Evolutionary conservation across 2,329 filamentous ascomycete species (phyloP), one percentile per base, ranked within the genome.

Genomic region (Cordyceps javanica): DNA sequence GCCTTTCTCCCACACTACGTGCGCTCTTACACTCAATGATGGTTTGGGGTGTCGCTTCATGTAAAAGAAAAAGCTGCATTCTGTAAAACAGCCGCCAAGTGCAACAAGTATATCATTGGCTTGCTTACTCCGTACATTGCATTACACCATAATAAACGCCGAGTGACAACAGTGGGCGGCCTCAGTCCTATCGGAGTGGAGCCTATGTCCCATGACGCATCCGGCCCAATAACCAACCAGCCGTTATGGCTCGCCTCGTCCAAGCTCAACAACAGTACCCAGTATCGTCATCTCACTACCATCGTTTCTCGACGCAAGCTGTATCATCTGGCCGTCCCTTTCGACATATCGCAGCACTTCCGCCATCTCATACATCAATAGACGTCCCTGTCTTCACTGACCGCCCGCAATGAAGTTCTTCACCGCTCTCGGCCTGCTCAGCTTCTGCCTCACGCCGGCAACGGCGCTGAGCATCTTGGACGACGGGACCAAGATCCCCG

Each of bases 401-500:
- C 28, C 25, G n/a, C 52, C 49, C 60, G 60, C 66, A 30, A 74
- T 74, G 72, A 70, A 65, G 61, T 65, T 74, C 63, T 68, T 69
- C 45, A 66, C 75, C 56, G 69, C 77, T 62, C 67, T 79, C 62
- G 75, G 76, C 60, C 73, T 77, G 58, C 68, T 82, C 59, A 70
- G 76, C 57, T 72, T 72, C 69, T 69, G 74, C 68, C 66, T 77
- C 62, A 74, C 73, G 54, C 75, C 79, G 57, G 76, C 75, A 51
- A 68, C 71, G 62, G 77, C 73, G 57, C 58, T 70, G 57, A 82
- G 76, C 66, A 72, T 75, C 69, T 67, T 70, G 63, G 67, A 77
- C 59, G 76, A 77, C 26, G 74, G 82, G 46, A 77, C 82, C 71
- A 81, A 86, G 63, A 88, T 97, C 16, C 87, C 90, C 1, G 92